Conservation (phyloP, 2,329 filamentous ascomycete species). For the Diaporthe nobilis region DNA sequence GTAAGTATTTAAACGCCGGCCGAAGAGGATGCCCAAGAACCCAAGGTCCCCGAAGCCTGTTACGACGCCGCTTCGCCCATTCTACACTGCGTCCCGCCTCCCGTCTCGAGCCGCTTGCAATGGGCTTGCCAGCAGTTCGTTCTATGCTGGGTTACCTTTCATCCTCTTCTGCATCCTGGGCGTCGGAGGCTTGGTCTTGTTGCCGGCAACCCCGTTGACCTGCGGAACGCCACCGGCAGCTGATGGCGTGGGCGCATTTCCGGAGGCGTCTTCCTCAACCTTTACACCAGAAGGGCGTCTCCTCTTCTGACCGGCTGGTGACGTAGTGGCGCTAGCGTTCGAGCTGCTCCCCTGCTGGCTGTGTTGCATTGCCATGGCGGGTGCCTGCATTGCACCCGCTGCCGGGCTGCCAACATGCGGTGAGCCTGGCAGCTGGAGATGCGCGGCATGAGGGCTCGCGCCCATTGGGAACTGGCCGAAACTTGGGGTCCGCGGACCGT, state of each 20-base stretch:
- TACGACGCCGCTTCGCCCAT: neutral
- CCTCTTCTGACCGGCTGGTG: conserved; percentile 72
- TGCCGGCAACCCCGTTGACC: conserved; percentile 65
- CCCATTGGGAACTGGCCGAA: conserved; percentile 72
- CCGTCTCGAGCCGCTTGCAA: neutral
- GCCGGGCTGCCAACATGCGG: conserved; percentile 74
- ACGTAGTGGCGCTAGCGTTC: conserved; percentile 77
- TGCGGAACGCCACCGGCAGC: conserved; percentile 57
- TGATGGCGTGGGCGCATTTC: conserved; percentile 62
- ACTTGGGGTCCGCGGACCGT: conserved; percentile 64
- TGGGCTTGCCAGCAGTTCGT: neutral
- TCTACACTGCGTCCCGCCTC: neutral
- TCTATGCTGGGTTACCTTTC: conserved; percentile 59
- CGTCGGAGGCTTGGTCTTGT: conserved; percentile 68
- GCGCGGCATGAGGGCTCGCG: conserved; percentile 71
- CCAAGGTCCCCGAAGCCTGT: conserved; percentile 1
- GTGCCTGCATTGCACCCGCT: conserved; percentile 73
- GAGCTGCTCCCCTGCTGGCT: conserved; percentile 78
- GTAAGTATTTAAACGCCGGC: conserved; percentile 37
- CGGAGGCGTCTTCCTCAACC: conserved; percentile 67
- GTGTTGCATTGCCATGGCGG: conserved; percentile 76
- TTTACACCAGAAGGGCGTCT: conserved; percentile 70
- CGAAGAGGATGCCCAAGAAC: conserved; percentile 18
- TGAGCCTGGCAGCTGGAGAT: conserved; percentile 74
- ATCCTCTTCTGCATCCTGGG: conserved; percentile 69